These are phyloP conservation scores for Apiospora arundinis DNA, from an alignment of 2,329 filamentous ascomycete species.

Conservation along the genomic window DNA sequence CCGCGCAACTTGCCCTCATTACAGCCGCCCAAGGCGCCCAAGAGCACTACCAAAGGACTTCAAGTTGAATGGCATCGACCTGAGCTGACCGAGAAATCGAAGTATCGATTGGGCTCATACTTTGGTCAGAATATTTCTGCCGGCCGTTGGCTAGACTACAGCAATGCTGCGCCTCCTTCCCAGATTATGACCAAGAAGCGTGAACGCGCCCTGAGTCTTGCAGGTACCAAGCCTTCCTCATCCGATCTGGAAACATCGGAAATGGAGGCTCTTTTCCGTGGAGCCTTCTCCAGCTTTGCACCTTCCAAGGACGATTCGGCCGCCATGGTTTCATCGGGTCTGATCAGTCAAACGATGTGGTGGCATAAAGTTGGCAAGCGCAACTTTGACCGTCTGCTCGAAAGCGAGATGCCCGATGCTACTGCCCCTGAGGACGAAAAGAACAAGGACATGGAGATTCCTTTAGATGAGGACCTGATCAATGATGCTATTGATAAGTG, in stretches of 20 bases:
- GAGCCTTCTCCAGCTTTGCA: slow-evolving; percentile 81
- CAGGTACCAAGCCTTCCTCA: slow-evolving; percentile 62
- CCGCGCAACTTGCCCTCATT: slow-evolving; percentile 69
- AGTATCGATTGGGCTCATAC: slow-evolving; percentile 64
- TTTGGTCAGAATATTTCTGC: slow-evolving; percentile 69
- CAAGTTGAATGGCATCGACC: slow-evolving; percentile 60
- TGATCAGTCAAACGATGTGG: slow-evolving; percentile 72
- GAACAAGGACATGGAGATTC: slow-evolving; percentile 33
- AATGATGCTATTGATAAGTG: slow-evolving; percentile 63
- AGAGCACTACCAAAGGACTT: slow-evolving; percentile 70
- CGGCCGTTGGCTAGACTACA: slow-evolving; percentile 74
- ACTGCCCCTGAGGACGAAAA: slow-evolving; percentile 42
- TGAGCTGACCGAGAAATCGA: slow-evolving; percentile 61
- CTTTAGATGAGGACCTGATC: slow-evolving; percentile 58
- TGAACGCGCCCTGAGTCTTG: slow-evolving; percentile 73
- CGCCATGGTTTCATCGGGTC: slow-evolving; percentile 71
- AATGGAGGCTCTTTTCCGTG: slow-evolving; percentile 76
- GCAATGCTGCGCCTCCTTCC: slow-evolving; percentile 64
- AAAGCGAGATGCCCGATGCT: slow-evolving; percentile 50
- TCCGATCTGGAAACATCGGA: slow-evolving; percentile 67
- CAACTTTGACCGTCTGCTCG: slow-evolving; percentile 69
- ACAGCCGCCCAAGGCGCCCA: slow-evolving; percentile 74
- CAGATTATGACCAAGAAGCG: slow-evolving; percentile 68
- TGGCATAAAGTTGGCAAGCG: slow-evolving; percentile 75
- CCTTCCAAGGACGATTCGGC: slow-evolving; percentile 76